Evolutionary conservation across 2,329 filamentous ascomycete genomes (phyloP), one percentile per base, ranked within the genome.

Genomic region (Aspergillus sclerotialis): DNA sequence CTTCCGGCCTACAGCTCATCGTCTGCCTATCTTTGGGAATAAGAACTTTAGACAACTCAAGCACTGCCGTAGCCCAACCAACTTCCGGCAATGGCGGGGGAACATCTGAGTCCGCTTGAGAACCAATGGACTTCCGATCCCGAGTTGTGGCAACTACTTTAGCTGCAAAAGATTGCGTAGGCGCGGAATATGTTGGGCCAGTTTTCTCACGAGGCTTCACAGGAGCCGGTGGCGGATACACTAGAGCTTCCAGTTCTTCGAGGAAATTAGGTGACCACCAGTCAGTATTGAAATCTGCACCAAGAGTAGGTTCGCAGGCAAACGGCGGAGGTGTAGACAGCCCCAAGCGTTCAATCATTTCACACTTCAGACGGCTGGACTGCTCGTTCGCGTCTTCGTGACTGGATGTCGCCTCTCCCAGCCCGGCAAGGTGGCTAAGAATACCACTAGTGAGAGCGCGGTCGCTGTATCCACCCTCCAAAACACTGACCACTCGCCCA

Each of bases 391-490:
- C 27, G 39, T 47, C 33, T 56, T 58, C 25, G 48, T 43, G 26
- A 55, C 53, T 19, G 59, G 62, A 34, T 26, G 78, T 77, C 26
- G 78, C 79, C 25, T 49, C 47, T 6, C 43, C 43, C 27, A 98
- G 72, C 5, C 90, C 92, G 47, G 84, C 86, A 12, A 98, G 59
- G 60, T 98, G 92, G 57, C 89, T 94, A 38, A 95, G 66, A 3
- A 95, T 81, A 28, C 92, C 92, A 21, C 87, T 94, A 33, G 76
- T 82, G 31, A 98, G 66, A 7, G 92, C 92, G 38, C 89, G 78
- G 61, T 98, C 86, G 55, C 89, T 95, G 55, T 98, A 98, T 0
- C 92, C 92, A 19, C 92, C 92, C 62, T 98, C 92, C 14, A 98
- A 72, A 2, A 96, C 88, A 57, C 90, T 96, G 53, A 98, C 82